These are phyloP conservation scores for Daldinia grandis DNA, from an alignment of 495 filamentous ascomycete species.

Conservation along the genomic window DNA sequence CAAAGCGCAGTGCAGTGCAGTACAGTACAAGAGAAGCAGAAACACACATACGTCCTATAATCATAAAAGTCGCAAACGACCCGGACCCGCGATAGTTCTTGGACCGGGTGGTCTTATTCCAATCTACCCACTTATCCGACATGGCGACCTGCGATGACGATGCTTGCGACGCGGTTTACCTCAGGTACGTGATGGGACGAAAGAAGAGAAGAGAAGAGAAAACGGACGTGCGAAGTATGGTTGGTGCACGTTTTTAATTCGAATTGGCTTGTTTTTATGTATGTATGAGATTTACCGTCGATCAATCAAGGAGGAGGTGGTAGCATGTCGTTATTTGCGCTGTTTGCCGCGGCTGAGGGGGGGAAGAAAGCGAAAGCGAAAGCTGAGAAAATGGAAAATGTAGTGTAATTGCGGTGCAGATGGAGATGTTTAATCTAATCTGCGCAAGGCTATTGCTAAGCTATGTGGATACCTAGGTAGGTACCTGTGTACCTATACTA, in stretches of 20 bases:
- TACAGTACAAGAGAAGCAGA: background rate
- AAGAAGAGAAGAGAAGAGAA: background rate
- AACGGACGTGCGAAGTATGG: background rate
- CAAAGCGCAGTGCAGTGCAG: background rate
- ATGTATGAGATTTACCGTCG: background rate
- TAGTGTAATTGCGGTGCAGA: too few species aligned
- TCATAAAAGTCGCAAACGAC: conserved; percentile 91
- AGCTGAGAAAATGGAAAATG: conserved; percentile 17
- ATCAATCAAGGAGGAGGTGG: conserved; percentile 11
- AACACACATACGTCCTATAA: conserved; percentile 78
- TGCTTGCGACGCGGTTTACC: conserved; percentile 5
- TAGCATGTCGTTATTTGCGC: conserved; percentile 1
- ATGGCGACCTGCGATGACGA: conserved; percentile 29
- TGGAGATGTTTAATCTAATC: background rate
- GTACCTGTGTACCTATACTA: background rate
- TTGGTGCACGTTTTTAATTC: background rate
- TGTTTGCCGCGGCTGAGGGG: conserved; percentile 28
- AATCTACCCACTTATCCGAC: conserved; percentile 57
- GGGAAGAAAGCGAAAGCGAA: too few species aligned
- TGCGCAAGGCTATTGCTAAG: background rate
- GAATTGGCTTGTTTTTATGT: background rate
- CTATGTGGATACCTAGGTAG: too few species aligned
- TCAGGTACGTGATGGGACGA: conserved; percentile 7
- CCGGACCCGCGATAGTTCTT: conserved; percentile 58
- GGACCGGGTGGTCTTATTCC: conserved; percentile 58